A percentile compares a stretch with the other conserved stretches of the same genome.
Conservation (phyloP, 805 yeast genomes). For the Barnettozyma botsteinii region DNA sequence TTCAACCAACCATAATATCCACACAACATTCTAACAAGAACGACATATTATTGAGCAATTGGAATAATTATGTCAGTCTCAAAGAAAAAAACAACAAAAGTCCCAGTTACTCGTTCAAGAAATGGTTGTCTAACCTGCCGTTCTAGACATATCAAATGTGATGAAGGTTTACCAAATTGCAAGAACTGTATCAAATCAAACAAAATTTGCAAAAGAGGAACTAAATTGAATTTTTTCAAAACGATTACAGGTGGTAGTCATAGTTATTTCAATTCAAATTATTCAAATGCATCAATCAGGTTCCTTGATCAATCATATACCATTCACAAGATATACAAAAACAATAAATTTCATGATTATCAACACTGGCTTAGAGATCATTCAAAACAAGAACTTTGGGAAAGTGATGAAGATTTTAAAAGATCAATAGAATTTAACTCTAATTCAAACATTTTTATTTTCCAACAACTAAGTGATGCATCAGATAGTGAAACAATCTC, state of each 20-base stretch:
- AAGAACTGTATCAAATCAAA: constrained; percentile 44
- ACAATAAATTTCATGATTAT: constrained; percentile 17
- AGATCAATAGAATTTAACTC: neutral
- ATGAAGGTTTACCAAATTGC: constrained; percentile 51
- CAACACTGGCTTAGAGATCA: constrained; percentile 15
- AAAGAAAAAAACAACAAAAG: neutral
- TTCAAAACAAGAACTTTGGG: constrained; percentile 12
- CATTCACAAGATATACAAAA: constrained; percentile 14
- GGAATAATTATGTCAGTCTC: neutral
- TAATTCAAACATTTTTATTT: neutral
- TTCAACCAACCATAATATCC: too few relatives aligned
- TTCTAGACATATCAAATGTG: constrained; percentile 57
- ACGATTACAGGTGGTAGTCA: constrained; percentile 5
- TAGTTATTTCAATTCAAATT: neutral
- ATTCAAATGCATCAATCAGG: neutral
- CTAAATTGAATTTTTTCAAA: constrained; percentile 39
- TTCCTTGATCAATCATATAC: constrained; percentile 21
- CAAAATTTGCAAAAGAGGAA: constrained; percentile 42
- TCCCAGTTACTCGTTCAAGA: constrained; percentile 22
- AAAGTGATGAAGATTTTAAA: constrained; percentile 18
- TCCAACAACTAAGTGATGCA: constrained; percentile 2
- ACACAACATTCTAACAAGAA: too few relatives aligned
- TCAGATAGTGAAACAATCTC: constrained; percentile 16
- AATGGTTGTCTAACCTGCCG: constrained; percentile 56
- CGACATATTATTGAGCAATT: too few relatives aligned